Base-by-base conservation (phyloP, 805 yeast genomes). In the Grigorovia jiainica region DNA sequence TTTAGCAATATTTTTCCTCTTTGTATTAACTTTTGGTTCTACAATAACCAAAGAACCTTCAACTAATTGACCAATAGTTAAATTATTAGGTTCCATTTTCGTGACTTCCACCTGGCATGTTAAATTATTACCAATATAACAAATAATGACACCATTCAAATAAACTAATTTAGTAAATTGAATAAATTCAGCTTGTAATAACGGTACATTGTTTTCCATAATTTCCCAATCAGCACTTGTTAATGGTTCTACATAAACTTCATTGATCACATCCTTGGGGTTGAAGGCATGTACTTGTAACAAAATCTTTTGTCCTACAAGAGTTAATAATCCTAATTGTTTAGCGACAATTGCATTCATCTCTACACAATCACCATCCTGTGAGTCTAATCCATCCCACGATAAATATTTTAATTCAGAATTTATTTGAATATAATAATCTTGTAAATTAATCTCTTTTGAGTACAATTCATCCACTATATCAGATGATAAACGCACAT, bases 151-250 rank as follows among this genome's bases (percentile, higher is more conserved):
- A 47, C 80, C 87, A 36, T 70, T 66, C 16, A 71, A 39, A 0
- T 78, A 66, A 1, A 87, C 82, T 39, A 89, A 82, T 44, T 97
- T 68, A 1, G 94, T 78, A 57, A 90, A 97, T 42, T 79, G 76
- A 29, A 90, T 64, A 51, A 89, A 70, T 47, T 75, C 75, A 36
- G 78, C 75, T 55, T 90, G 97, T 20, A 90, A 71, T 34, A 71
- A 74, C 23, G 73, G 77, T 2, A 95, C 90, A 59, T 90, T 84
- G 2, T 82, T 61, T 55, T 89, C 95, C 2, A 87, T 83, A 21
- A 85, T 65, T 49, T 89, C 97, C 97, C 97, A 90, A 56, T 90
- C 98, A 5, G 81, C 71, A 2, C 79, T 60, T 0, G 85, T 71
- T 16, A 73, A 62, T 0, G 97, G 97, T 53, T 85, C 95, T 35